phyloP scores from a whole-genome alignment of 2,329 filamentous ascomycete genomes.

The Nemania bipapillata region DNA sequence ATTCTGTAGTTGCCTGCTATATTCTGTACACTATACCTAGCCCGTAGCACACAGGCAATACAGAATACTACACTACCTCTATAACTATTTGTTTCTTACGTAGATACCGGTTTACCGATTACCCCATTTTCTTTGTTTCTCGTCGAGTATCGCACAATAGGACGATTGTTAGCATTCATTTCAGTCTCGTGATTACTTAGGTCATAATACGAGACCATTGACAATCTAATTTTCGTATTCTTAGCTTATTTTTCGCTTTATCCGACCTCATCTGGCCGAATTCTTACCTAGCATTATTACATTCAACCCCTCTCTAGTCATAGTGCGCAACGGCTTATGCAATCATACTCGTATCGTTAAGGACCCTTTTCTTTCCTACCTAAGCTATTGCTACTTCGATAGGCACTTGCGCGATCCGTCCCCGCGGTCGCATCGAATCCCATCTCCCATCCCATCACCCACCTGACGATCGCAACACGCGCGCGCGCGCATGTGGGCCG shows the following conservation, averaged over 20 bases:
- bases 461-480: conserved; percentile 12
- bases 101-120: background rate
- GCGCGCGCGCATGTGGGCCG: conserved; percentile 18
- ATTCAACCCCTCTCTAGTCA: background rate
- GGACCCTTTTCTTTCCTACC: background rate
- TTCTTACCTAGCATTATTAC: background rate
- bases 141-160: background rate
- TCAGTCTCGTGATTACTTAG: background rate
- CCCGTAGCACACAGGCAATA: background rate
- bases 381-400: conserved; percentile 2
- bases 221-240: background rate
- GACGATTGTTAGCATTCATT: background rate
- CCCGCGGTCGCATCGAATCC: conserved; percentile 20
- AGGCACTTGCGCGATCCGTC: conserved; percentile 2
- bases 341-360: background rate
- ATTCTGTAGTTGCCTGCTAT: too few relatives aligned
- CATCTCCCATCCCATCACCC: too few relatives aligned
- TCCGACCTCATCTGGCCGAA: background rate
- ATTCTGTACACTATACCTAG: too few relatives aligned
- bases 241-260: background rate
- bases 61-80: background rate
- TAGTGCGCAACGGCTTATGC: background rate
- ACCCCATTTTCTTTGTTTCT: conserved; percentile 1
- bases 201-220: background rate
- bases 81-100: too few relatives aligned